Evolutionary conservation across 805 yeast genomes (phyloP), one percentile per base, ranked within the genome.

Genomic region (Wickerhamiella occidentalis): DNA sequence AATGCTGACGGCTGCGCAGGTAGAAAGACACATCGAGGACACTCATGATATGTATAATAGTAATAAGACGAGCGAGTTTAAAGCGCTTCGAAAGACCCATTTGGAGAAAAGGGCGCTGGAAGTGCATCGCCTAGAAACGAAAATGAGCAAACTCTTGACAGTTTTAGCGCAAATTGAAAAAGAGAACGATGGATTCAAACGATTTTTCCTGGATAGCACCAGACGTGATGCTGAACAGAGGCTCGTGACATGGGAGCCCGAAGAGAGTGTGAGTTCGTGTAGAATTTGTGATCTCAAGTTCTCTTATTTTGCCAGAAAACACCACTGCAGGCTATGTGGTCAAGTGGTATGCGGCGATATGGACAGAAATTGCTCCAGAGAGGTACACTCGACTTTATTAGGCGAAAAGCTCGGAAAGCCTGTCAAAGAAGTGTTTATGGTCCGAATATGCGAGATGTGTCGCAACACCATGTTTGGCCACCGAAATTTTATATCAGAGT

Each of bases 261-360:
- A 74, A 52, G 50, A 62, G 2, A 57, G 58, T 3, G 72, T 73
- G 0, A 56, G 67, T 0, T 65, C 69, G 49, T 90, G 98, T 61
- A 69, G 73, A 6, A 67, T 83, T 6, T 90, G 98, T 58, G 62
- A 68, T 12, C 68, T 70, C 11, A 58, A 60, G 26, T 92, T 86
- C 62, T 69, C 73, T 9, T 65, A 82, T 40, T 61, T 77, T 0
- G 56, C 75, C 21, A 68, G 96, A 46, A 85, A 82, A 55, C 97
- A 92, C 61, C 98, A 90, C 62, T 92, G 98, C 63, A 68, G 97
- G 33, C 63, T 87, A 22, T 90, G 98, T 68, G 97, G 97, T 0
- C 60, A 64, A 23, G 76, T 83, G 1, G 85, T 86, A 0, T 90
- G 96, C 66, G 94, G 82, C 22, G 80, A 79, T 55, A 56, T 63